Percentiles rank a stretch among this genome's conserved stretches.
phyloP scores from a whole-genome alignment of 441 rosid genomes.

The Syzygium syzygioides region DNA sequence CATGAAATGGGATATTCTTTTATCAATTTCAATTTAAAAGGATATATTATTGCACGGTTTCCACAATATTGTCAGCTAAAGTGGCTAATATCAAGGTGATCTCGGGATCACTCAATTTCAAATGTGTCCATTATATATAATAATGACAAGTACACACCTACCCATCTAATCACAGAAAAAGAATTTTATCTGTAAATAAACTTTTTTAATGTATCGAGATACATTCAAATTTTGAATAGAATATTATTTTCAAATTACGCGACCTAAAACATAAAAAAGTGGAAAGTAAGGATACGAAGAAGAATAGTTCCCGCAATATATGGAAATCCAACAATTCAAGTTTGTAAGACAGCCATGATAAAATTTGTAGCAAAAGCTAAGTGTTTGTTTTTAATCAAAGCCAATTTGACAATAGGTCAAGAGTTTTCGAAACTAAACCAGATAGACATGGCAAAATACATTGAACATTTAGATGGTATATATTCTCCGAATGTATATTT shows the following conservation, averaged over 20 bases:
- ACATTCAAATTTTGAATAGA: too few species aligned
- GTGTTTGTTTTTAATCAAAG: not conserved
- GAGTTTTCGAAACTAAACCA: not conserved
- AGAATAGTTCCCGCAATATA: not conserved
- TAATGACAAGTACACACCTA: not conserved
- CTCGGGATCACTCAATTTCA: not conserved
- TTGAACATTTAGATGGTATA: not conserved
- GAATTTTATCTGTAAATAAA: too few species aligned
- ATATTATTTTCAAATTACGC: not conserved
- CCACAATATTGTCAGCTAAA: not conserved
- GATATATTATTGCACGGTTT: not conserved
- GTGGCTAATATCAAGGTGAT: not conserved
- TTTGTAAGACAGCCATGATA: too few species aligned
- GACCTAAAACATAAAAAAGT: accelerated
- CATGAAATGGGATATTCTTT: not conserved
- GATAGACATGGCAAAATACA: not conserved
- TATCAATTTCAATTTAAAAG: not conserved
- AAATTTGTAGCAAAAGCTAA: not conserved
- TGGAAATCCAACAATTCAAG: not conserved
- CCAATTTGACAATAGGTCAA: not conserved
- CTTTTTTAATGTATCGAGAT: too few species aligned
- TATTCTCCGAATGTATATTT: not conserved
- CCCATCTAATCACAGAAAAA: too few species aligned
- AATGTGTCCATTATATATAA: not conserved
- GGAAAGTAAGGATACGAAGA: not conserved